A percentile compares a stretch with the other conserved stretches of the same genome.
These are phyloP conservation scores for Phytopythium cucurbitacearum DNA, from an alignment of 352 stramenopile genomes.

Conservation along the genomic window DNA sequence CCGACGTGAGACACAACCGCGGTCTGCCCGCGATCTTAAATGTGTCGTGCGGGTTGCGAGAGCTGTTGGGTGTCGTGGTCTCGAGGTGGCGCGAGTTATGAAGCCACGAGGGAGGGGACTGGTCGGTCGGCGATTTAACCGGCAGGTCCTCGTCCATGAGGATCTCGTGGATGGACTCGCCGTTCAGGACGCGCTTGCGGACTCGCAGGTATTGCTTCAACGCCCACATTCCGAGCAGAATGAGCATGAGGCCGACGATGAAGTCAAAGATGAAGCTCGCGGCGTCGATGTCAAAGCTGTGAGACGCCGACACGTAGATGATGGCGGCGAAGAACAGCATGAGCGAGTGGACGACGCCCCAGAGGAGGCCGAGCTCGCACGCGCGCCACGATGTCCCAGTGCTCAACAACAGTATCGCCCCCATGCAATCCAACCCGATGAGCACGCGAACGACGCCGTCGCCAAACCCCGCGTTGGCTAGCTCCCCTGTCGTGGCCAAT, in stretches of 20 bases:
- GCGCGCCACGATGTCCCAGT: slow-evolving; percentile 55
- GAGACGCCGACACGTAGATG: slow-evolving; percentile 46
- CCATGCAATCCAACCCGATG: slow-evolving; percentile 75
- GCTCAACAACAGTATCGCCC: slow-evolving; percentile 75
- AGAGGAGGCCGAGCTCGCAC: slow-evolving; percentile 78
- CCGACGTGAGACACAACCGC: slow-evolving; percentile 17
- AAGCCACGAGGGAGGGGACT: too few species aligned
- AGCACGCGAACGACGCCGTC: slow-evolving; percentile 43
- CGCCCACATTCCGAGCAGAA: slow-evolving; percentile 49
- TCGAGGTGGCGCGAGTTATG: slow-evolving; percentile 6
- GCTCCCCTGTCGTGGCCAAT: slow-evolving; percentile 16
- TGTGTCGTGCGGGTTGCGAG: slow-evolving; percentile 11
- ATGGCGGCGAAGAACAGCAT: slow-evolving; percentile 68
- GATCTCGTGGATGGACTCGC: neutral
- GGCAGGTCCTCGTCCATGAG: slow-evolving; percentile 42
- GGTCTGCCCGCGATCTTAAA: slow-evolving; percentile 25
- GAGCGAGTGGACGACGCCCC: slow-evolving; percentile 82
- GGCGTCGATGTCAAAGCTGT: slow-evolving; percentile 29
- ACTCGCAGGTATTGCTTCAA: slow-evolving; percentile 35
- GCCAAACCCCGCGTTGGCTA: slow-evolving; percentile 30
- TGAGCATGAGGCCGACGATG: slow-evolving; percentile 64
- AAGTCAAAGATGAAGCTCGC: slow-evolving; percentile 57
- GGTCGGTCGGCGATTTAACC: too few species aligned
- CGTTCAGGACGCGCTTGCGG: slow-evolving; percentile 7
- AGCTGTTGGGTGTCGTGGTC: slow-evolving; percentile 16